A percentile compares a stretch with the other conserved stretches of the same genome.
Evolutionary conservation across 352 stramenopile genomes (phyloP).

Genomic region (Pythium rhizo-oryzae): DNA sequence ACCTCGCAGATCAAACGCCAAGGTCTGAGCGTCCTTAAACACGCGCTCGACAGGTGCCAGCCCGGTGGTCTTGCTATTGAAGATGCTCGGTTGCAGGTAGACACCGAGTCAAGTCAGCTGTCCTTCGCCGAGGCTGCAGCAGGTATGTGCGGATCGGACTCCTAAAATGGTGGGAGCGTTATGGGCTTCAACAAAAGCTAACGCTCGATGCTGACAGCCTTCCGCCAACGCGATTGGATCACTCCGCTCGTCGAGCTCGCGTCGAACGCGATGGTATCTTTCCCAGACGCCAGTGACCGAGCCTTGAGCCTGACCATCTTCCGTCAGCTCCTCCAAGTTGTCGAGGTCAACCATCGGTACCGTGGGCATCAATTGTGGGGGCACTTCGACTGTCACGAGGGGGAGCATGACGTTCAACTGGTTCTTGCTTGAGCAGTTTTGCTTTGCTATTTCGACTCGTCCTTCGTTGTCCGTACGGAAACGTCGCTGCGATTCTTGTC

Average conservation of each 20-base stretch:
- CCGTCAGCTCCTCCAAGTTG: slow-evolving; percentile 36
- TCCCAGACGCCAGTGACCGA: slow-evolving; percentile 45
- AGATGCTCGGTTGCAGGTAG: too few relatives aligned
- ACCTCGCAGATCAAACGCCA: slow-evolving; percentile 11
- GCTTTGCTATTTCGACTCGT: slow-evolving; percentile 43
- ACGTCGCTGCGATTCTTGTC: slow-evolving; percentile 64
- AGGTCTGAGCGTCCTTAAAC: slow-evolving; percentile 16
- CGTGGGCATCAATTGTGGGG: too few relatives aligned
- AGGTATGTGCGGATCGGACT: not conserved
- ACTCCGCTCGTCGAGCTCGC: slow-evolving; percentile 58
- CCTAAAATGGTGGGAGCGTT: not conserved
- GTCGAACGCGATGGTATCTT: slow-evolving; percentile 75
- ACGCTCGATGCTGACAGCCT: slow-evolving; percentile 28
- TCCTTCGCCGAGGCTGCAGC: slow-evolving; percentile 9
- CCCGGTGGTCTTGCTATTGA: slow-evolving; percentile 3
- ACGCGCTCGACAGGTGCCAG: slow-evolving; percentile 5
- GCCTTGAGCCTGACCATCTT: slow-evolving; percentile 41
- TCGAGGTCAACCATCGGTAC: slow-evolving; percentile 44
- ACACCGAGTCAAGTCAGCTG: not conserved
- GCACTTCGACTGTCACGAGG: too few relatives aligned
- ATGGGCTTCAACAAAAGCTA: not conserved
- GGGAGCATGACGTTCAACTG: not conserved
- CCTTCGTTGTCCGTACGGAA: slow-evolving; percentile 71
- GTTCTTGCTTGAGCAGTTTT: slow-evolving; percentile 37
- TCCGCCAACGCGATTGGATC: slow-evolving; percentile 52